These are phyloP conservation scores for Aspergillus ruber DNA, from an alignment of 2,329 filamentous ascomycete species.

Conservation along the genomic window DNA sequence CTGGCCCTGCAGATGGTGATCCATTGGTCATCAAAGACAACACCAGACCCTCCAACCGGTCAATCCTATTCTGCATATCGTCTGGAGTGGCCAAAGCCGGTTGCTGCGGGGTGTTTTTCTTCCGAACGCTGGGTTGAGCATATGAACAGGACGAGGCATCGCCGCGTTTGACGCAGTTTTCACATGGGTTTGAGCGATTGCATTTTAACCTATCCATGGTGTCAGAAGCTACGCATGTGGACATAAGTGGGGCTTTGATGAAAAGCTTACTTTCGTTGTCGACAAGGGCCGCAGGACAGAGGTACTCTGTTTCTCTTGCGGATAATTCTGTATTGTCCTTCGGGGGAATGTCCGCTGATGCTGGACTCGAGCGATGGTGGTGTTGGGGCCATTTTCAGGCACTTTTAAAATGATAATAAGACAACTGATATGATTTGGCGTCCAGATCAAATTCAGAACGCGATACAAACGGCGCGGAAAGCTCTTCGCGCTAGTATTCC, in stretches of 20 bases:
- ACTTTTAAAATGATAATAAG: not conserved
- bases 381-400: constrained; percentile 32
- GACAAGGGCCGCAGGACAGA: constrained; percentile 83
- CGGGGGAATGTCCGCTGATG: constrained; percentile 68
- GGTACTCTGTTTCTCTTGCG: constrained; percentile 89
- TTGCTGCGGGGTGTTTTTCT: constrained; percentile 58
- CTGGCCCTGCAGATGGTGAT: constrained; percentile 52
- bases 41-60: constrained; percentile 86
- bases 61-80: constrained; percentile 98
- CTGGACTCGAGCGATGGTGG: constrained; percentile 59
- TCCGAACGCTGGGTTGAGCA: constrained; percentile 61
- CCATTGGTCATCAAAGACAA: constrained; percentile 91
- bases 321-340: constrained; percentile 79
- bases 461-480: not conserved
- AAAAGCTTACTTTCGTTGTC: constrained; percentile 72
- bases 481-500: not conserved
- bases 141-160: constrained; percentile 80
- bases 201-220: constrained; percentile 64
- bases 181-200: constrained; percentile 83
- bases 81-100: constrained; percentile 61
- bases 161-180: constrained; percentile 87
- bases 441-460: not conserved
- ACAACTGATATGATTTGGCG: too few relatives aligned
- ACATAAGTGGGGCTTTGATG: constrained; percentile 8
- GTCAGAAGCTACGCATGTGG: not conserved